These are phyloP conservation scores for Cicer arietinum DNA, from an alignment of 306 rosid genomes.

Conservation along the genomic window DNA sequence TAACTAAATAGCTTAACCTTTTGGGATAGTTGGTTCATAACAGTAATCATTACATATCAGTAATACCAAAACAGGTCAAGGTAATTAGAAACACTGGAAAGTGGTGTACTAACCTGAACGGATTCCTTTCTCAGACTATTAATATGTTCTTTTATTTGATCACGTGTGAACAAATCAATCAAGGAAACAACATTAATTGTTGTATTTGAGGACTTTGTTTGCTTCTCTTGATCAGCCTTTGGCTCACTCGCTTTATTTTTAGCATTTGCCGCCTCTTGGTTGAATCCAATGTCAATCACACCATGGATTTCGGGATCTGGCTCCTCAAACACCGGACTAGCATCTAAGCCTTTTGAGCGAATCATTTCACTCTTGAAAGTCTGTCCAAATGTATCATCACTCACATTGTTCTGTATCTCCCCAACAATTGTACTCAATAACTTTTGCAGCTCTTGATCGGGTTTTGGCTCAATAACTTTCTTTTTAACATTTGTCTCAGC, in stretches of 20 bases:
- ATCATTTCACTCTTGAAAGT: background rate
- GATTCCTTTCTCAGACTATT: constrained; percentile 40
- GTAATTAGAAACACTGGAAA: constrained; percentile 5
- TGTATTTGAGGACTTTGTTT: constrained; percentile 8
- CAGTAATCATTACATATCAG: background rate
- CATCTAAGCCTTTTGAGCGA: constrained; percentile 33
- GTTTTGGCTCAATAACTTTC: constrained; percentile 31
- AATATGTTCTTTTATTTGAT: constrained; percentile 54
- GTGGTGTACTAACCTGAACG: constrained; percentile 48
- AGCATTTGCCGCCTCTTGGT: constrained; percentile 19
- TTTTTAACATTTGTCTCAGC: constrained; percentile 18
- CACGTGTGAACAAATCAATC: constrained; percentile 45
- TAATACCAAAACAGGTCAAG: background rate
- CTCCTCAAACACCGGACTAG: background rate
- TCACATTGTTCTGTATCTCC: no score
- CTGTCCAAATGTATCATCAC: no score
- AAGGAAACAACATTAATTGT: constrained; percentile 41
- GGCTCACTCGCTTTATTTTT: constrained; percentile 6
- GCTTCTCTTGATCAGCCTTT: constrained; percentile 39
- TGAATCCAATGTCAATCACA: no score
- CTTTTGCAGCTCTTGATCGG: constrained; percentile 31
- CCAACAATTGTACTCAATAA: background rate
- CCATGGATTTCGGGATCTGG: no score
- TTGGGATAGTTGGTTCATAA: background rate
- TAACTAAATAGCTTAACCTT: no score